These are phyloP conservation scores for Digitaria exilis DNA, from an alignment of 202 grass and related monocot species.

Conservation along the genomic window DNA sequence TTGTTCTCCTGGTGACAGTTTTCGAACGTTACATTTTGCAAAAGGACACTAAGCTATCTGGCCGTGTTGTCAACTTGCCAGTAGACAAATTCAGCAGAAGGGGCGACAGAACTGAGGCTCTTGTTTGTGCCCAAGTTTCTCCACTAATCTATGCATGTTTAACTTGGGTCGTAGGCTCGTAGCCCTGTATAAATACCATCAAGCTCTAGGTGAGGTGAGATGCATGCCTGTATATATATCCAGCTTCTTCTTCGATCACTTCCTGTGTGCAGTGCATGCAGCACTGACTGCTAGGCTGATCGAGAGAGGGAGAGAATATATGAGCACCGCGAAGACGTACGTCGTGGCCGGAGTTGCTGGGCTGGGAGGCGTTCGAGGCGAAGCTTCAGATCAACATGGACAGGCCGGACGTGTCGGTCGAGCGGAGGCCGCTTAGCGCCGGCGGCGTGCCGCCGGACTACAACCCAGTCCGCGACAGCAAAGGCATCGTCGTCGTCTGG, in stretches of 20 bases:
- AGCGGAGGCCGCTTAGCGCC: background rate
- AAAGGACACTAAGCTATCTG: background rate
- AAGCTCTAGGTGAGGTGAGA: too few relatives aligned
- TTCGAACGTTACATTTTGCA: background rate
- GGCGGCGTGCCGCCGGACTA: conserved; percentile 10
- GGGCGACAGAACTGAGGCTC: background rate
- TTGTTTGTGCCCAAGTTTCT: background rate
- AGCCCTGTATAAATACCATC: background rate
- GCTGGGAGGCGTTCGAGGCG: background rate
- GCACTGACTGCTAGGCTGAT: background rate
- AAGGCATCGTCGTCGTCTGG: background rate
- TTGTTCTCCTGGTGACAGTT: background rate
- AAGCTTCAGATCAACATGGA: conserved; percentile 30
- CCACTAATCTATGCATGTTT: background rate
- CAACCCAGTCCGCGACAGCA: background rate
- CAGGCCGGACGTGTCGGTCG: conserved; percentile 7
- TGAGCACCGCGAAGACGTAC: background rate
- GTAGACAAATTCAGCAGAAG: background rate
- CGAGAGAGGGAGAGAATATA: background rate
- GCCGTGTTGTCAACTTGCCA: background rate
- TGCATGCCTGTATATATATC: background rate
- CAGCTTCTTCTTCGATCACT: background rate
- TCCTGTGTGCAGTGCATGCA: background rate
- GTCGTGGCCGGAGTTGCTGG: conserved; percentile 28
- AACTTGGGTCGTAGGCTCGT: too few relatives aligned